Base-by-base conservation (phyloP, 352 stramenopile genomes). In the Globisporangium irregulare region DNA sequence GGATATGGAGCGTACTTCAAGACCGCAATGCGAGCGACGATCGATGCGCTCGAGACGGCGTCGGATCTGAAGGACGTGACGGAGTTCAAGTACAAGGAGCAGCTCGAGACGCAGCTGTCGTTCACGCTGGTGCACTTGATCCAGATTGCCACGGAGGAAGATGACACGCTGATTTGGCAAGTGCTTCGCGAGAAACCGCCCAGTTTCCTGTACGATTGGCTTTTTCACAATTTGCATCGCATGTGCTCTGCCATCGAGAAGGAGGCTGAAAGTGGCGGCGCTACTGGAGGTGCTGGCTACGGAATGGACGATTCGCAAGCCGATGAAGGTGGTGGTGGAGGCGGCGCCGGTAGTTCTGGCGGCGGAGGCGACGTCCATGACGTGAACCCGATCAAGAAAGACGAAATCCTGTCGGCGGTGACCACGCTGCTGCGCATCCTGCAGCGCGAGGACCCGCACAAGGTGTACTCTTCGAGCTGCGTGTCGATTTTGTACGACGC, bases 41-140 rank as follows among this genome's bases (percentile, higher is more conserved):
- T 90, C 48, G 86, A 96, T 69, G 85, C 88, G 22, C 66, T 96
- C n/a, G 88, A 96, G 71, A 89, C 85, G 18, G 88, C 84, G 8
- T 94, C 87, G 0, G 86, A 94, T 58, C 68, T 96, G 62, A 92
- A 94, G 56, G 88, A 96, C 60, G 86, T 96, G 70, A 93, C 81
- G 1, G 88, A 96, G 75, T 96, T 94, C 76, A 86, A 87, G n/a
- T 96, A 96, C 80, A 96, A 96, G 69, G 86, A 93, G 62, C 88
- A 96, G 59, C 72, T 96, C 7, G 88, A 96, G 64, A 92, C 87
- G 18, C 88, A 96, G 71, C 59, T 96, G 12, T 94, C 86, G 8
- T 96, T 96, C 63, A 94, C 88, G 34, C 73, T 96, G 59, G 80
- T 94, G 60, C 88, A 94, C 58, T 60, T 96, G 62, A 85, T 96